Base-by-base conservation (phyloP, 208 protist genomes). In the Leishmania guyanensis region DNA sequence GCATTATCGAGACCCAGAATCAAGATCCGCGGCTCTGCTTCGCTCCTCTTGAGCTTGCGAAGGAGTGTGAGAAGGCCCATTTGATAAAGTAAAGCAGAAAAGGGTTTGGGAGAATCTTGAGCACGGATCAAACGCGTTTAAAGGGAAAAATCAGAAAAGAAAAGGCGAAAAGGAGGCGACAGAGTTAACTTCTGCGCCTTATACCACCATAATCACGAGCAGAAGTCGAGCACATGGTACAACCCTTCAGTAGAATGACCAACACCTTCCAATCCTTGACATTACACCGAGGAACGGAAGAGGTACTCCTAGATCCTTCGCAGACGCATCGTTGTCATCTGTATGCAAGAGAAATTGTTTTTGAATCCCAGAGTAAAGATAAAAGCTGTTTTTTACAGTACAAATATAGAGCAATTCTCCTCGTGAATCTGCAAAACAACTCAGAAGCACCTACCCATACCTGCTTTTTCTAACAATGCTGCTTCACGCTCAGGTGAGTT, bases 1-100 rank as follows among this genome's bases (percentile, higher is more conserved):
- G 99, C 99, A 84, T 99, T 99, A 87, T 99, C 99, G 26, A 99
- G 93, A 1, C 98, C 99, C 36, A 99, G 86, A 87, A 99, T 97
- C 6, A 99, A 87, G 74, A 99, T 94, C 12, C 98, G 94, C 53
- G 98, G 92, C 87, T 99, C 96, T 54, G 96, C 97, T 60, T 99
- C 96, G 74, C 89, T 97, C 87, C 97, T 89, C 88, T 98, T 98
- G 82, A 99, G 82, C 82, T 97, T 98, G 56, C 95, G 88, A 26
- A 99, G 87, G 36, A 99, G 86, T 12, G 92, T 95, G 58, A 99
- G 94, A 71, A 99, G 95, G 65, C 98, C 98, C 98, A 99, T 99
- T 64, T 54, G 75, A 20, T 71, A 29, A 62, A 50, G 60, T 48
- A 20, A 17, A 36, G 51, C 17, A 54, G 77, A 77, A 81, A 53